A percentile compares a stretch with the other conserved stretches of the same genome.
Conservation (phyloP, 345 rosid species). For the Balakata baccata region DNA sequence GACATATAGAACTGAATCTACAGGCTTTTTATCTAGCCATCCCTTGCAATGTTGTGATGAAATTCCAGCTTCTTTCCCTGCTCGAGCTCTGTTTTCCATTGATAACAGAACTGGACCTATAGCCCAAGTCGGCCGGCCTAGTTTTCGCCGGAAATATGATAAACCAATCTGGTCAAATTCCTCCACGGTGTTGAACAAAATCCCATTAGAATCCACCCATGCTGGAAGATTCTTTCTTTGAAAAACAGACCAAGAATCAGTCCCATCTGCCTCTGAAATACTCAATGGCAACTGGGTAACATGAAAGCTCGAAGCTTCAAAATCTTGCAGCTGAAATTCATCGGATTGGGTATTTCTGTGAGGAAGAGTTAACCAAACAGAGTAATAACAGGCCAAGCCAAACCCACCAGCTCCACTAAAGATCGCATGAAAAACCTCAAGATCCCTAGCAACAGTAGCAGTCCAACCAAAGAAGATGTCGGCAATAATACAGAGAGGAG, state of each 20-base stretch:
- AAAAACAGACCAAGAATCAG: conserved; percentile 46
- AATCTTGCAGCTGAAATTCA: conserved; percentile 49
- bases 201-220: conserved; percentile 50
- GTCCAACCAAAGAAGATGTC: conserved; percentile 73
- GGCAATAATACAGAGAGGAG: conserved; percentile 42
- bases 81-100: conserved; percentile 16
- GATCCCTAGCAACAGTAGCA: conserved; percentile 44
- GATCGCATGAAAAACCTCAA: conserved; percentile 47
- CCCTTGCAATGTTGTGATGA: conserved; percentile 26
- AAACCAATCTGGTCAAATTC: conserved; percentile 53
- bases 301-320: conserved; percentile 46
- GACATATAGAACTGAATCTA: conserved; percentile 51
- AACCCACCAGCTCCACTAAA: conserved; percentile 48
- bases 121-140: conserved; percentile 47
- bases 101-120: conserved; percentile 59
- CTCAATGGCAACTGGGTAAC: conserved; percentile 42
- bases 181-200: conserved; percentile 60
- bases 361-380: conserved; percentile 51
- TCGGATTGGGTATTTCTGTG: conserved; percentile 27
- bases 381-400: conserved; percentile 59
- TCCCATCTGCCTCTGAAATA: conserved; percentile 47
- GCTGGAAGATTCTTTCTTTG: conserved; percentile 35
- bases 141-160: conserved; percentile 43
- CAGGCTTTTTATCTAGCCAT: conserved; percentile 67
- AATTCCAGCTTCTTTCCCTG: conserved; percentile 17